Evolutionary conservation across 2,329 filamentous ascomycete genomes (phyloP), one percentile per base, ranked within the genome.

Genomic region (Sphaerulina populicola): DNA sequence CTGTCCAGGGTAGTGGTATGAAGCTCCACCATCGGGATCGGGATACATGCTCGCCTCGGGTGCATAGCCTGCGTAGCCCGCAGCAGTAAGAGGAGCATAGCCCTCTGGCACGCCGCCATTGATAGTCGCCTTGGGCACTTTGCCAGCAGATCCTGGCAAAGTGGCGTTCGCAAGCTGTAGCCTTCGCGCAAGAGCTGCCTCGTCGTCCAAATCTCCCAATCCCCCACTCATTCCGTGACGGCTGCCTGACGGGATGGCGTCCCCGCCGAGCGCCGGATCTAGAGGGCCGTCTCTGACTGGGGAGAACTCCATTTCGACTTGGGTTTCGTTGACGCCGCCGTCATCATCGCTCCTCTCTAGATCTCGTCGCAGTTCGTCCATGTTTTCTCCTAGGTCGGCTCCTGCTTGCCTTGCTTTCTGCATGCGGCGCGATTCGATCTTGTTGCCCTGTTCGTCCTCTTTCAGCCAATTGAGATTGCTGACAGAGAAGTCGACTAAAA

Each of bases 401-500:
- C 80, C 78, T 47, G 74, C 72, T 46, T 27, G 23, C 23, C 73
- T 70, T 27, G 75, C 74, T 51, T 70, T 66, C 50, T 64, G 62
- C 56, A 59, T 62, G 2, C 66, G 62, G 14, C 57, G 66, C 31
- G 71, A 70, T 14, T 74, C 68, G 29, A 61, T 60, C 6, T 59
- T 54, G 21, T 62, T 59, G 12, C 55, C 50, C 3, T 64, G 60
- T 53, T 78, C 72, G 44, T 65, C 74, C 49, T 81, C 81, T 47
- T 79, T 78, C 43, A 97, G 72, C 88, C 89, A 96, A 38, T 78
- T 79, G 23, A 94, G 74, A 66, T 98, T 98, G 47, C 94, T 91
- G 37, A 87, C 76, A 23, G 86, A 82, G 68, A 96, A 96, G 65
- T 97, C 89, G 7, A 97, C 88, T 18, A 97, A 77, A 21, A 82